Base-by-base conservation (phyloP, 2,329 filamentous ascomycete species). In the Botrytis galanthina region DNA sequence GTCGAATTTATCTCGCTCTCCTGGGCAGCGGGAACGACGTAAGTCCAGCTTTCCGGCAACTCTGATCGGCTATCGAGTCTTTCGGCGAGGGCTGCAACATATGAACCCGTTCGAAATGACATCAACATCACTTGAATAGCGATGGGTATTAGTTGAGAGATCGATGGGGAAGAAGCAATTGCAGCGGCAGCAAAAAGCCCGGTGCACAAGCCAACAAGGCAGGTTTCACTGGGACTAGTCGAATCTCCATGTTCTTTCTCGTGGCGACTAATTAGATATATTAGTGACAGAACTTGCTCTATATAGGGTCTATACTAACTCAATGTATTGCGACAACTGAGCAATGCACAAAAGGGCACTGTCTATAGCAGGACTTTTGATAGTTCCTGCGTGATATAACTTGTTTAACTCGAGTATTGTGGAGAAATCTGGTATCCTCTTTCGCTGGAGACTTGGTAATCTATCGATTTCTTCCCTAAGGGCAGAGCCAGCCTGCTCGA, bases 281-380 rank as follows among this genome's bases (percentile, higher is more conserved):
- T 73, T 69, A 73, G 71, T 69, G 32, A 12, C n/a, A 44, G 6
- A 59, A 26, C n/a, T 29, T 26, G 12, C 26, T 29, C 42, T n/a
- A 14, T 29, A 20, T 16, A 37, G 32, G 22, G 32, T 22, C 6
- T 48, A 44, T 59, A 84, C 88, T 78, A 83, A 91, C 87, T 91
- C 89, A 75, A 93, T 90, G 81, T 91, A 92, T 80, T 92, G 90
- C 66, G 87, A 88, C 71, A 92, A 81, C 80, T 93, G 91, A 70
- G 89, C 84, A 75, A 91, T 86, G 73, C 89, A 90, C 54, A 92
- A 84, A 76, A 92, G 82, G 26, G 87, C 89, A 77, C 89, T 90
- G 79, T 92, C 90, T 62, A 93, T 81, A 67, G 89, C 89, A 3
- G 89, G 85, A 75, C 89, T 86, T 81, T 89, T 91, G 75, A 84